phyloP scores from a whole-genome alignment of 2,329 filamentous ascomycete species.

The Fusarium penzigii region DNA sequence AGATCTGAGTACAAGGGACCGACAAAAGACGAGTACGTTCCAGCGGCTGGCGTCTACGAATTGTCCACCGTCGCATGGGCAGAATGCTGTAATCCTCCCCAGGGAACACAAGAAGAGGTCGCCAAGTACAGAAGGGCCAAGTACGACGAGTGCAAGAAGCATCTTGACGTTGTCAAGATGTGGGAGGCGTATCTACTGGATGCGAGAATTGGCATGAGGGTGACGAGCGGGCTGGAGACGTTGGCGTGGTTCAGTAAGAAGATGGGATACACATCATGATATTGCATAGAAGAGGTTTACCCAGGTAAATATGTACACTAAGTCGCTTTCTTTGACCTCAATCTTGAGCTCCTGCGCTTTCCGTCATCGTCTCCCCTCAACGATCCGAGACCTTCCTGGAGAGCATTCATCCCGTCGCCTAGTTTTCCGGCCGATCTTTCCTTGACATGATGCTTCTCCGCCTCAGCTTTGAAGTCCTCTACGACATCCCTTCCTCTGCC shows the following conservation, averaged over 20 bases:
- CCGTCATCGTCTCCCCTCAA: conserved; percentile 29
- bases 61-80: conserved; percentile 80
- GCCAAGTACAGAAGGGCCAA: conserved; percentile 46
- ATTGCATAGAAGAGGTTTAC: neutral
- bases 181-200: conserved; percentile 77
- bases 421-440: conserved; percentile 39
- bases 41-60: conserved; percentile 81
- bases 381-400: conserved; percentile 36
- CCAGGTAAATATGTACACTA: neutral
- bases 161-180: conserved; percentile 65
- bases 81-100: conserved; percentile 53
- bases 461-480: conserved; percentile 56
- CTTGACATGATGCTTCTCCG: conserved; percentile 56
- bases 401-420: conserved; percentile 32
- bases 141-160: conserved; percentile 61
- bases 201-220: conserved; percentile 71
- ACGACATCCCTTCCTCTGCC: conserved; percentile 52
- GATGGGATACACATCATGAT: conserved; percentile 36
- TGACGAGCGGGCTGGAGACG: conserved; percentile 69
- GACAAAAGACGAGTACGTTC: conserved; percentile 68
- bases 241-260: conserved; percentile 55
- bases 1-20: conserved; percentile 59
- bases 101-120: conserved; percentile 31
- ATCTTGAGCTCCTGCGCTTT: conserved; percentile 28
- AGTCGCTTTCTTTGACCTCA: conserved; percentile 24